Evolutionary conservation across 345 rosid species (phyloP).

Genomic region (Pugionium dolabratum): DNA sequence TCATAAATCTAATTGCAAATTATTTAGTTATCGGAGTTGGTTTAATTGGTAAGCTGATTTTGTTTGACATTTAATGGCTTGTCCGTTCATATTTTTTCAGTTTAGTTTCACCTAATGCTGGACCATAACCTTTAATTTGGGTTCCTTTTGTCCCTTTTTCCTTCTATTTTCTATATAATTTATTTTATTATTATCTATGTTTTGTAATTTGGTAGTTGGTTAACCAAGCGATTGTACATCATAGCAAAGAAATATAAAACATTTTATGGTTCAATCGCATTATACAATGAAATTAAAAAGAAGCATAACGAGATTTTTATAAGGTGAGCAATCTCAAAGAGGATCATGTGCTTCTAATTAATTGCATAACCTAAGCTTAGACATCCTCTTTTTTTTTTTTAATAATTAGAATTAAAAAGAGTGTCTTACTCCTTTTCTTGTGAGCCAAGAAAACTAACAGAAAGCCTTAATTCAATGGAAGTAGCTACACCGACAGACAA

Average conservation of each 20-base stretch:
- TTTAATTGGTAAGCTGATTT: conserved; percentile 42
- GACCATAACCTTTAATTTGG: conserved; percentile 31
- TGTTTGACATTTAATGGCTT: conserved; percentile 38
- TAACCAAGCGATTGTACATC: neutral
- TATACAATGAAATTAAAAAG: neutral
- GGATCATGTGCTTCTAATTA: conserved; percentile 31
- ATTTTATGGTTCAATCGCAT: no score
- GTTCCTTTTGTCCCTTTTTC: conserved; percentile 30
- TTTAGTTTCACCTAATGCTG: conserved; percentile 39
- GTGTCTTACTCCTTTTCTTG: conserved; percentile 36
- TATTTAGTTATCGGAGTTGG: conserved; percentile 33
- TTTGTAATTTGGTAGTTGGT: no score
- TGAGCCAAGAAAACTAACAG: conserved; percentile 38
- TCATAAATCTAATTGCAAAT: neutral
- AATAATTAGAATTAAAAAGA: neutral
- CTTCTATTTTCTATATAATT: neutral
- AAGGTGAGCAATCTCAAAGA: conserved; percentile 27
- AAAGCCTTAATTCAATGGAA: conserved; percentile 16
- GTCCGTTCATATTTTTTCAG: conserved; percentile 26
- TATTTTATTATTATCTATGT: no score
- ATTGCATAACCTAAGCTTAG: conserved; percentile 8
- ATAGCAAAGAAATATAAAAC: no score
- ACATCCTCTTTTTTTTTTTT: neutral
- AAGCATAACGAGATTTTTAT: neutral
- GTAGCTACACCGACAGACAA: conserved; percentile 33